Base-by-base conservation (phyloP, 225 moss, liverwort and hornwort genomes). In the Physcomitrium patens region DNA sequence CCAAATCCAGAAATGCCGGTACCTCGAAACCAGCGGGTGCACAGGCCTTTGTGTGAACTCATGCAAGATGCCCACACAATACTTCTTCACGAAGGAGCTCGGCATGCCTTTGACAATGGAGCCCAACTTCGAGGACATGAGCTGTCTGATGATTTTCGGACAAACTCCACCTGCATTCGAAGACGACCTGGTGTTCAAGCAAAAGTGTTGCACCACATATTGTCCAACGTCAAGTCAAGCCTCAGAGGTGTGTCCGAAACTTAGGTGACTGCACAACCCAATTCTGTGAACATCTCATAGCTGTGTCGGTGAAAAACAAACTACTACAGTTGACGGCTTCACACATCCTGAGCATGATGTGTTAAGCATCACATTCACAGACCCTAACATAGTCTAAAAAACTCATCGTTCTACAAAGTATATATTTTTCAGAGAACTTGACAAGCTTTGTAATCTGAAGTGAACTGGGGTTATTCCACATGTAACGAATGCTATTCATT, bases 41-140 rank as follows among this genome's bases (percentile, higher is more conserved):
- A 96, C 96, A 51, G 96, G 89, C 22, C 90, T 96, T 41, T 96
- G 96, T 67, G 89, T 96, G 31, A 96, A 96, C 79, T 80, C 93
- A 10, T 96, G 96, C 93, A 96, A 96, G 83, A 90, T 92, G 72
- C 96, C 96, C 59, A 96, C 96, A 24, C 93, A 96, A 62, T 93
- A 91, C 80, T 96, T 96, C 82, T 96, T 96, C 78, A 93, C 96
- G 52, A 78, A 75, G 22, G 93, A 96, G 70, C 96, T 96, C 58
- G 96, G 96, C 80, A 93, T 96, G 93, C 96, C 96, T 7, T 50
- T 96, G 78, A 89, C 86, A 18, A 96, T 96, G 96, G 93, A 96
- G 77, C 96, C 96, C 44, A 93, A 96, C 72, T 96, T 96, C 22
- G 93, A 96, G 60, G 90, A 96, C 70, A 73, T 85, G 80, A 88